These are phyloP conservation scores for Neurospora discreta DNA, from an alignment of 495 filamentous ascomycete genomes.

Conservation along the genomic window DNA sequence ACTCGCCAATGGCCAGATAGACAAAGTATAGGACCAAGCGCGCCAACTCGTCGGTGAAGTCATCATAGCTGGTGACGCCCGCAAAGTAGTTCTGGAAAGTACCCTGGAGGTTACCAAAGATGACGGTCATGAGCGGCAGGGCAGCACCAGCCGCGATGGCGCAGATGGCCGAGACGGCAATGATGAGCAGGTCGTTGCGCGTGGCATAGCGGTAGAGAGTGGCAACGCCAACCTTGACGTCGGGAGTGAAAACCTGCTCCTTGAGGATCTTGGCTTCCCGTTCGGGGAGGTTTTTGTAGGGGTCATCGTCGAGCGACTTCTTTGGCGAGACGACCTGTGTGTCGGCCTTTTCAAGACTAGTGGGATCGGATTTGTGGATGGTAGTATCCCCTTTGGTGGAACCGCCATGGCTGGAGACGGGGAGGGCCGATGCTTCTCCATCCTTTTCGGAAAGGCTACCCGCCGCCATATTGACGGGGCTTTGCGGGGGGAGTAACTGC, in stretches of 20 bases:
- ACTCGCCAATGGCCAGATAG: conserved; percentile 81
- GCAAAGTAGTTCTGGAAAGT: conserved; percentile 56
- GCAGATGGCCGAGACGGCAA: conserved; percentile 51
- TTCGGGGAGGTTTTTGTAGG: conserved; percentile 43
- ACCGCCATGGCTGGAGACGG: conserved; percentile 22
- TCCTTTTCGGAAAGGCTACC: conserved; percentile 19
- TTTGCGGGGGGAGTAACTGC: background rate
- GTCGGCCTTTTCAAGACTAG: conserved; percentile 37
- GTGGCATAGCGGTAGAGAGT: conserved; percentile 75
- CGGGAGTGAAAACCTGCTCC: conserved; percentile 58
- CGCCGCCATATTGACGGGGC: conserved; percentile 8
- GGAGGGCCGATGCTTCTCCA: conserved; percentile 11
- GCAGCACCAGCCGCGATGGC: conserved; percentile 72
- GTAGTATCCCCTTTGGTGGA: conserved; percentile 17
- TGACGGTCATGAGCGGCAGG: conserved; percentile 78
- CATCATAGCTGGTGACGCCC: conserved; percentile 30
- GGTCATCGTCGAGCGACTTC: conserved; percentile 35
- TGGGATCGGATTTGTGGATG: background rate
- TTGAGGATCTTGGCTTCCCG: conserved; percentile 54
- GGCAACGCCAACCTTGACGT: conserved; percentile 51
- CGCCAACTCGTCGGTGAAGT: conserved; percentile 50
- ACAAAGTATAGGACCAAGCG: conserved; percentile 76
- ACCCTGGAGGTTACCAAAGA: conserved; percentile 68
- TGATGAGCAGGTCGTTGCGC: conserved; percentile 60
- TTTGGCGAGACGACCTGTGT: conserved; percentile 30